Evolutionary conservation across 2,329 filamentous ascomycete species (phyloP), one percentile per base, ranked within the genome.

Genomic region (Aureobasidium sp.): DNA sequence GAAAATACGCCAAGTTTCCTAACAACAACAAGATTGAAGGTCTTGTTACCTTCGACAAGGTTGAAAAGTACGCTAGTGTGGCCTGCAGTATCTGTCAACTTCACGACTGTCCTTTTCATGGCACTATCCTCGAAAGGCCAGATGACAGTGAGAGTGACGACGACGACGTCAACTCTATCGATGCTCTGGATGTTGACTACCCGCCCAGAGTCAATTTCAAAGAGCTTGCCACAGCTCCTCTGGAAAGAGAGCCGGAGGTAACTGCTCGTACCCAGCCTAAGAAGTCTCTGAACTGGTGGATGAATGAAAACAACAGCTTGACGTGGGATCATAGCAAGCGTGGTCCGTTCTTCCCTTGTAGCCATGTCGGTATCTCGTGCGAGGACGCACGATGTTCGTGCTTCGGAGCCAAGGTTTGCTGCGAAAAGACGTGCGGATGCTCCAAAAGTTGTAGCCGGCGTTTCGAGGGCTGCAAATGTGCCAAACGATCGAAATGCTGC

Each of bases 381-480:
- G 85, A 85, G 20, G 84, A 84, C n/a, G 79, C 76, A 16, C 71
- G 79, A 23, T 95, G 93, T 70, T 80, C 84, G 2, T 95, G 93
- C 72, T 89, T 87, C 20, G 77, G 83, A 55, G 81, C 85, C 13
- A 83, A 84, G 20, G 80, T 93, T 25, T 84, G 91, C 23, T 95
- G 93, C 73, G 92, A 95, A 69, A 91, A 91, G 69, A 90, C 88
- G 67, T 95, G 93, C 73, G 84, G 84, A 3, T 95, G 93, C 72
- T 82, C 88, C 58, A 79, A 80, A 0, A 80, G 80, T 9, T 92
- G 91, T 63, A 87, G 87, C 15, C 72, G 80, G n/a, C 79, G 80
- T 27, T 84, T 79, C 67, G 72, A 72, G 60, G 82, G 82, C 11
- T 84, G 82, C 69, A 71, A 56, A 31, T 84, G 82, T 65, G 66